These are phyloP conservation scores for Apiospora saccharicola DNA, from an alignment of 2,329 filamentous ascomycete genomes.

Conservation along the genomic window DNA sequence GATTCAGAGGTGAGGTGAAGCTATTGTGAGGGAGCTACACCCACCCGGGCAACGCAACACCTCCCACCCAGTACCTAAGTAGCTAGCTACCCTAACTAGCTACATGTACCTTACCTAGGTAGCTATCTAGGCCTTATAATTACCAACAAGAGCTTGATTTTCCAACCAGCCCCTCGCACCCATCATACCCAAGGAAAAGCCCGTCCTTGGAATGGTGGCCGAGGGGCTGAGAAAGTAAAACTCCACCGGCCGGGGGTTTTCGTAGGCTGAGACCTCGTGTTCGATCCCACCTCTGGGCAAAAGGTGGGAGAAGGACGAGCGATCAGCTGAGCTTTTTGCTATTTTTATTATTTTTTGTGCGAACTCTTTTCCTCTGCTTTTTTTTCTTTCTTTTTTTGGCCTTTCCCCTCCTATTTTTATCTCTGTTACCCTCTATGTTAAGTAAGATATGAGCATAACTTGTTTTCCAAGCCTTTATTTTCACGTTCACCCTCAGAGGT, in stretches of 20 bases:
- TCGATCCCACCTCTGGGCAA: neutral
- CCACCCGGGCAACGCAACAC: too few relatives aligned
- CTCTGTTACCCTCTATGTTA: too few relatives aligned
- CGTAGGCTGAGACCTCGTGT: constrained; percentile 4
- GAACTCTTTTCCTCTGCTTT: neutral
- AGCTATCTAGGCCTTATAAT: neutral
- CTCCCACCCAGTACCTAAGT: neutral
- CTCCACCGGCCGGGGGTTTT: neutral
- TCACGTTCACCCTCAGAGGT: neutral
- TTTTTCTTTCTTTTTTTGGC: neutral
- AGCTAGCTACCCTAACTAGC: neutral
- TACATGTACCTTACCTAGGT: too few relatives aligned
- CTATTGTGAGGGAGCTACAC: neutral
- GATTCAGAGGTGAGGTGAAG: neutral
- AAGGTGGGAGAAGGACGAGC: neutral
- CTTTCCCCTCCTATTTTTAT: too few relatives aligned
- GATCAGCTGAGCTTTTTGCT: neutral
- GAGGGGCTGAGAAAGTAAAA: neutral
- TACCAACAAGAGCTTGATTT: neutral
- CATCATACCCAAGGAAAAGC: neutral
- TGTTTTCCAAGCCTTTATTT: neutral
- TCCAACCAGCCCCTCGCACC: neutral
- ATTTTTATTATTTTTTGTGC: neutral
- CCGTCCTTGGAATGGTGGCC: neutral
- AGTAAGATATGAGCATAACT: too few relatives aligned